Base-by-base conservation (phyloP, 2,329 filamentous ascomycete genomes). In the Sporothrix luriei region DNA sequence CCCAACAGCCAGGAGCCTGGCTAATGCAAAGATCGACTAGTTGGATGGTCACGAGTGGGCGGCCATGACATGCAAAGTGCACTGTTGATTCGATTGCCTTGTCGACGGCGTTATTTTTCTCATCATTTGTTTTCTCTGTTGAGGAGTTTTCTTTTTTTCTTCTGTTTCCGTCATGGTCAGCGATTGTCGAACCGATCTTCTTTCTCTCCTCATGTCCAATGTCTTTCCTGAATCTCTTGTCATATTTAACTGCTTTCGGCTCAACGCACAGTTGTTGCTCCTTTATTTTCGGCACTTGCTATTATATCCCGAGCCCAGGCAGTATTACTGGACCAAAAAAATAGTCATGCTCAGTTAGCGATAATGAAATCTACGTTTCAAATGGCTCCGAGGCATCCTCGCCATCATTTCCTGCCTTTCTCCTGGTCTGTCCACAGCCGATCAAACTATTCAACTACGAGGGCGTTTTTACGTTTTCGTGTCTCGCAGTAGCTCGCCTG, bases 1-100 rank as follows among this genome's bases (percentile, higher is more conserved):
- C 71, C 90, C 91, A 13, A 85, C 84, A 67, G 86, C 88, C 66
- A 85, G 85, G 72, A 88, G 85, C 75, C 82, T 94, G 55, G 88
- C 89, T 71, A 88, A 85, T 75, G 91, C 91, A 24, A 92, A 92
- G 80, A 87, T 93, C 75, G 91, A 94, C 79, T 93, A 83, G 76
- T 40, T 11, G n/a, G n/a, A n/a, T n/a, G n/a, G n/a, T n/a, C n/a
- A n/a, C n/a, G n/a, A n/a, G n/a, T n/a, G n/a, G n/a, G n/a, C n/a
- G n/a, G n/a, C n/a, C n/a, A n/a, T n/a, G n/a, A n/a, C n/a, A n/a
- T n/a, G n/a, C n/a, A n/a, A n/a, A n/a, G n/a, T n/a, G 54, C 19
- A 9, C 9, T n/a, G 40, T 14, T 7, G 40, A 7, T 11, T 11
- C 1, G 40, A 4, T 13, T 3, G 11, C 14, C 9, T 16, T 43